Percentiles rank a stretch among this genome's conserved stretches.
Conservation (phyloP, 345 rosid genomes). For the Eutrema heterophyllum region DNA sequence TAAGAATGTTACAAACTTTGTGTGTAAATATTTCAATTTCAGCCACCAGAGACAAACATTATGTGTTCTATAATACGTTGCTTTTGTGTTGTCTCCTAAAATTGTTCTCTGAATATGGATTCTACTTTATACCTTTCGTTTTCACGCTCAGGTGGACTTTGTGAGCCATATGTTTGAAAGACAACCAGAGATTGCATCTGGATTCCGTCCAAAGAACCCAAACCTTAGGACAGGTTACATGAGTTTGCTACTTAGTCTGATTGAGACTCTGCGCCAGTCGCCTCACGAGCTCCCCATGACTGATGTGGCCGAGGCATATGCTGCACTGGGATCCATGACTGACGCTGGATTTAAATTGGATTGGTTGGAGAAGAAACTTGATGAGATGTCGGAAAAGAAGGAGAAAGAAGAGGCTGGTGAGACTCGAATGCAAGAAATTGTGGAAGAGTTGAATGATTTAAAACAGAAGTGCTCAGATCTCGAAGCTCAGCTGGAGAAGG, state of each 20-base stretch:
- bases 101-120: background rate
- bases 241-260: conserved; percentile 8
- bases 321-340: background rate
- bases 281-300: background rate
- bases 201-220: background rate
- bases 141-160: background rate
- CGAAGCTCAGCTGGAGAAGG: conserved; percentile 11
- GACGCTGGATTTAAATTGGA: conserved; percentile 17
- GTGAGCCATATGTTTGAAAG: conserved; percentile 15
- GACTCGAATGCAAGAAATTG: background rate
- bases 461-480: background rate
- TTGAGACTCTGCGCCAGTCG: conserved; percentile 15
- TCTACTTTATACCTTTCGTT: background rate
- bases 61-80: background rate
- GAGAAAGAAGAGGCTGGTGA: background rate
- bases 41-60: background rate
- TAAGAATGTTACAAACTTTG: background rate
- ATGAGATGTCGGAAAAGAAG: background rate
- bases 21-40: background rate
- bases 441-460: background rate
- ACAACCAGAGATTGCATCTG: conserved; percentile 17
- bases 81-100: background rate
- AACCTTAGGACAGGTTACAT: conserved; percentile 22
- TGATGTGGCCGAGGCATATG: conserved; percentile 2
- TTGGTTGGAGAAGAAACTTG: conserved; percentile 24